phyloP scores from a whole-genome alignment of 345 rosid genomes.

The Eucalyptus sideroxylon region DNA sequence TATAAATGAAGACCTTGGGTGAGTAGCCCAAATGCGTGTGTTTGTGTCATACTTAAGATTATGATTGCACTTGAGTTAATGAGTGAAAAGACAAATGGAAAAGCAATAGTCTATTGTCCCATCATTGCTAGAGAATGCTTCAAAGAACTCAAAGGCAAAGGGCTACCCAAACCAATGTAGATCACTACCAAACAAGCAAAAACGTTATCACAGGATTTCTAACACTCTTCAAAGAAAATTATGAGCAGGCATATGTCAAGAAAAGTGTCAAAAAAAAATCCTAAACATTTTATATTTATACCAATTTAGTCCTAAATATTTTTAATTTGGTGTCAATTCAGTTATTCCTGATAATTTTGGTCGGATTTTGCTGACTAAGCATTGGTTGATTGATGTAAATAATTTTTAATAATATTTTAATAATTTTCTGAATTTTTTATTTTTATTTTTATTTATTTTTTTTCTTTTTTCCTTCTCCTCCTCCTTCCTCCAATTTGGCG shows the following conservation, averaged over 20 bases:
- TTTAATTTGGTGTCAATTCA: rapidly evolving
- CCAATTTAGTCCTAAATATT: rapidly evolving
- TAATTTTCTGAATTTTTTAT: rapidly evolving
- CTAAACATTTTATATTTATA: rapidly evolving
- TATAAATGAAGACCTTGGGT: neutral
- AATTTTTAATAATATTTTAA: too few relatives aligned
- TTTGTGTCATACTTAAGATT: neutral
- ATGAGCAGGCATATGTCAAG: constrained; percentile 24
- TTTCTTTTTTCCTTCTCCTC: rapidly evolving
- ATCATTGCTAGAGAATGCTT: neutral
- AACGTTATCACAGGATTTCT: constrained; percentile 41
- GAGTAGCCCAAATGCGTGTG: constrained; percentile 9
- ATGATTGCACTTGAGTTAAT: neutral
- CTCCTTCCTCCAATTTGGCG: too few relatives aligned
- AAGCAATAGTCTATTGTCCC: neutral
- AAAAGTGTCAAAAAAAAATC: too few relatives aligned
- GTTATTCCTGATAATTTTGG: rapidly evolving
- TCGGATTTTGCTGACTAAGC: rapidly evolving
- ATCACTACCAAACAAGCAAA: constrained; percentile 73
- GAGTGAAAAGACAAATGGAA: neutral
- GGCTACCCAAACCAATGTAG: constrained; percentile 48
- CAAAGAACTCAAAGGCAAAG: neutral
- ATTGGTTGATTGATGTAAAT: rapidly evolving
- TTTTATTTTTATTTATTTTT: rapidly evolving
- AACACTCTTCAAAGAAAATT: neutral